Evolutionary conservation across 1,284 basidiomycete species (phyloP), one percentile per base, ranked within the genome.

Genomic region (Amanita bisporigera): DNA sequence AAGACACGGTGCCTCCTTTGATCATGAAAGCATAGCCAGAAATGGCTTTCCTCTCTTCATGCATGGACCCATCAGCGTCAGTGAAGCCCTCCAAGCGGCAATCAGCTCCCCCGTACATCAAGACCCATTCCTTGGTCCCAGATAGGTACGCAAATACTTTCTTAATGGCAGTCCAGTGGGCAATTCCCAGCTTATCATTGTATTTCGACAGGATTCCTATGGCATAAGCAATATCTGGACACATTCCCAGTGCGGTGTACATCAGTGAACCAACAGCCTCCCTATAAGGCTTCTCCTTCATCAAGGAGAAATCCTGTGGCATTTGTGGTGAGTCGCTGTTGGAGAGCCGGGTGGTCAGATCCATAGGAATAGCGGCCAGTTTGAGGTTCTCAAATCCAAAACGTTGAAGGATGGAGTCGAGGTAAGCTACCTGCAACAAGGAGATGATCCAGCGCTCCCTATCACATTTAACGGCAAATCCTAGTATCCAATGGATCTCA

Each of bases 181-280:
- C 19, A 29, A 33, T 19, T 4, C 70, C 59, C 31, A 77, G 73
- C 29, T 75, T 75, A 10, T 68, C 31, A 4, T 69, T 14, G 67
- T 76, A 76, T 45, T 67, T 50, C 19, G 76, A 75, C 6, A 82
- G 73, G 1, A 66, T 65, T 15, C 72, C 62, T 2, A 79, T 69
- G 1, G 76, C 68, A 50, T 72, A 81, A 0, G 77, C 71, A 15
- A 82, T 76, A 61, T 82, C 76, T 69, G 71, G 31, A 9, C 10
- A 9, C 31, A 33, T 33, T 33, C 31, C 31, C 31, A 33, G 10
- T 33, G 4, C 7, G 7, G 31, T 9, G 7, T 4, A 76, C 73
- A 33, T 33, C 31, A 33, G 31, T 1, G 31, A 33, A 33, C 31
- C 31, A 4, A 33, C 7, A 9, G 31, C 31, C 7, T 33, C 31